Conservation (phyloP, 83 land plant species). For the Isoetes engelmannii region DNA sequence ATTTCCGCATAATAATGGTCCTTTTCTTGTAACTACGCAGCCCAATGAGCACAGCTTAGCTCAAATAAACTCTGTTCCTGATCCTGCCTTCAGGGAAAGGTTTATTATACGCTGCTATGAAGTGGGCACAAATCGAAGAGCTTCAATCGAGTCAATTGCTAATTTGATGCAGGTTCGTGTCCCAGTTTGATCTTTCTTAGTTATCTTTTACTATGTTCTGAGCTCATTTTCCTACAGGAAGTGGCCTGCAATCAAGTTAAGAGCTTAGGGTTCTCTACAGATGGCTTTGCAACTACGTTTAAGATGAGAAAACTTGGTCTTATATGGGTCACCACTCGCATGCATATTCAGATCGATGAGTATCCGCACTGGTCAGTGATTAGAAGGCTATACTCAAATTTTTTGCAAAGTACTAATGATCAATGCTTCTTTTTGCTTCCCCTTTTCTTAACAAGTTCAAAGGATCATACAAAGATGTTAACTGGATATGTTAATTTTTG, state of each 20-base stretch:
- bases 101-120: slow-evolving; percentile 72
- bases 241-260: slow-evolving; percentile 92
- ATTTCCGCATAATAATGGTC: no score
- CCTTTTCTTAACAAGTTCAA: no score
- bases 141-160: slow-evolving; percentile 81
- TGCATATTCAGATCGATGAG: slow-evolving; percentile 88
- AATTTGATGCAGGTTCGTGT: slow-evolving; percentile 80
- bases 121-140: slow-evolving; percentile 71
- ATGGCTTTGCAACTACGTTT: slow-evolving; percentile 88
- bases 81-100: slow-evolving; percentile 47
- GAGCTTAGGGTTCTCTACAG: slow-evolving; percentile 86
- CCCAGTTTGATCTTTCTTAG: not conserved
- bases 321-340: slow-evolving; percentile 93
- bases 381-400: not conserved
- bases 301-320: slow-evolving; percentile 69
- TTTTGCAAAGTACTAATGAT: not conserved
- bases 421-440: no score
- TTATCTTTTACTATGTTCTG: not conserved
- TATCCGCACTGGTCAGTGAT: slow-evolving; percentile 73
- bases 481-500: not conserved
- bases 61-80: no score
- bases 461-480: not conserved
- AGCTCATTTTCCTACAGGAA: slow-evolving; percentile 43
- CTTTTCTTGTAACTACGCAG: no score
- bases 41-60: no score